Base-by-base conservation (phyloP, 768 basidiomycete species). In the Pisolithus sp. region DNA sequence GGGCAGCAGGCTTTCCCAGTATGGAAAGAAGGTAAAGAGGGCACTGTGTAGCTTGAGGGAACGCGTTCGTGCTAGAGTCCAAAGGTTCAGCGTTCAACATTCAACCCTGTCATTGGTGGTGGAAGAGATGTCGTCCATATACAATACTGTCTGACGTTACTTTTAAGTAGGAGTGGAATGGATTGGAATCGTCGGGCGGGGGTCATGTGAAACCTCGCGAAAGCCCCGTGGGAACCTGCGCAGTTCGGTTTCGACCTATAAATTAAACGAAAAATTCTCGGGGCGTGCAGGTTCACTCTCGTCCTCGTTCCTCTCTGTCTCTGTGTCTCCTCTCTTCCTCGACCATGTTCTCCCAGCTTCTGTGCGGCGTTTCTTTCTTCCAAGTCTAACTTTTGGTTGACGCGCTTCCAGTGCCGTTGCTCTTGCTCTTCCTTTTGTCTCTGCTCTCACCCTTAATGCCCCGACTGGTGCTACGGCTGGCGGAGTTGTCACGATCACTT, bases 261-360 rank as follows among this genome's bases (percentile, higher is more conserved):
- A 34, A 34, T 34, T 34, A 13, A 34, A 13, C 34, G 13, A 34
- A 34, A 34, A 34, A 34, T 34, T 34, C 13, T 15, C 12, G 12
- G 13, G 12, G 15, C 12, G 2, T 15, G 34, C 13, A 34, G 34
- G 34, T 62, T 62, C 53, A 50, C 49, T 53, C 62, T 51, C 40
- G 36, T 43, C 49, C 2, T 55, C 39, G 8, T 38, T 17, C 3
- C 21, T 26, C 46, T 53, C 26, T 24, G 23, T 5, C 41, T 24
- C 46, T 20, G 31, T 34, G 2, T 5, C 13, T 23, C 31, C 18
- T 18, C 21, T 37, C 55, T 53, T 51, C 40, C 59, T 30, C 52
- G 57, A 75, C 60, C 63, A 82, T 83, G 82, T 72, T 81, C 57
- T 64, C 62, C 59, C 74, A 75, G 59, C 65, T 81, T 63, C 68